Percentiles rank a stretch among this genome's conserved stretches.
Evolutionary conservation across 2,329 filamentous ascomycete genomes (phyloP).

Genomic region (Penicillium sp.): DNA sequence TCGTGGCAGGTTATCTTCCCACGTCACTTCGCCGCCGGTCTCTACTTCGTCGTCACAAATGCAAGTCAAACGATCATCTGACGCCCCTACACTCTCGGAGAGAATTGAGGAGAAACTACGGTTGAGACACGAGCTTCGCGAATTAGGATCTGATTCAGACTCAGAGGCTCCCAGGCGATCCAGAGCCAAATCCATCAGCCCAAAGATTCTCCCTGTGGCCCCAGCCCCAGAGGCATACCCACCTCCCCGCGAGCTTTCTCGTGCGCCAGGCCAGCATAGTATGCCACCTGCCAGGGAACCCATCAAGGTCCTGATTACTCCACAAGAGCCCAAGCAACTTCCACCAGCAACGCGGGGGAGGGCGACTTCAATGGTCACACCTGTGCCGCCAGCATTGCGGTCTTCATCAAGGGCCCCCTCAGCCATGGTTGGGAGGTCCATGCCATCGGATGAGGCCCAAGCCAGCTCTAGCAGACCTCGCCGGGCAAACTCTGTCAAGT

Average conservation of each 20-base stretch:
- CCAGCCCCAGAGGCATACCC: conserved; percentile 6
- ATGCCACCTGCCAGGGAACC: background rate
- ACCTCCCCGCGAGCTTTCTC: conserved; percentile 8
- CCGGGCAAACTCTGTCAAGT: conserved; percentile 12
- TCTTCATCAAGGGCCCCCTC: conserved; percentile 6
- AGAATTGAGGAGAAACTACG: conserved; percentile 37
- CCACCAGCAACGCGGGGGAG: conserved; percentile 6
- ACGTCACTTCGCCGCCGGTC: background rate
- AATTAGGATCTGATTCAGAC: conserved; percentile 16
- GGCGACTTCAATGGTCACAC: conserved; percentile 9
- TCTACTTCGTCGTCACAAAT: background rate
- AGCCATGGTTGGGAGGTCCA: conserved; percentile 1
- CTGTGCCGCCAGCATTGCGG: conserved; percentile 1
- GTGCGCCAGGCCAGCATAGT: background rate
- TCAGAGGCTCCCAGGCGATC: conserved; percentile 8
- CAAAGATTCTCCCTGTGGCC: background rate
- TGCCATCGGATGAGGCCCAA: conserved; percentile 9
- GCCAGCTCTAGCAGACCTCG: conserved; percentile 1
- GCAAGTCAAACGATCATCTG: conserved; percentile 7
- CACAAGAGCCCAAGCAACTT: conserved; percentile 1
- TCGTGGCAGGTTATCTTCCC: conserved; percentile 2
- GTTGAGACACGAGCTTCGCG: conserved; percentile 29
- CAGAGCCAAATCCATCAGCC: conserved; percentile 5
- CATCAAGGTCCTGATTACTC: background rate
- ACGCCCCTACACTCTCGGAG: conserved; percentile 29